phyloP scores from a whole-genome alignment of 371 early-diverging fungal species.

The Massospora cicadina region DNA sequence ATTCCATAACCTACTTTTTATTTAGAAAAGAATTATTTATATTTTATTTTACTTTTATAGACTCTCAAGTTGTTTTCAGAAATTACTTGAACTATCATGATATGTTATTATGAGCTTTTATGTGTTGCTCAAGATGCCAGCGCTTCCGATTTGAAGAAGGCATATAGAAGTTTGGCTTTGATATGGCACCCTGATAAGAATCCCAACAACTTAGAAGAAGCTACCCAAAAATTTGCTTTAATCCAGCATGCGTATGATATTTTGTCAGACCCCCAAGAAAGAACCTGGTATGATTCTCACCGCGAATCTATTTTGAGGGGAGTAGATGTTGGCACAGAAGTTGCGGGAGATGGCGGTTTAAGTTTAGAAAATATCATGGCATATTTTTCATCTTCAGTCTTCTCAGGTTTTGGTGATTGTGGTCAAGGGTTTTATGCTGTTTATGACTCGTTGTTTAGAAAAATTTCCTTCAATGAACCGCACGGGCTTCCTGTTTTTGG shows the following conservation, averaged over 20 bases:
- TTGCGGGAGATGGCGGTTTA: slow-evolving; percentile 17
- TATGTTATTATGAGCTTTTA: slow-evolving; percentile 6
- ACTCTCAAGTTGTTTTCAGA: no score
- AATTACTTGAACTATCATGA: no score
- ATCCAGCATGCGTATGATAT: slow-evolving; percentile 86
- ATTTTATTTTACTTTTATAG: no score
- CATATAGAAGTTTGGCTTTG: slow-evolving; percentile 24
- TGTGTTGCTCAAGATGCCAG: slow-evolving; percentile 15
- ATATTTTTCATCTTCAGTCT: slow-evolving; percentile 18
- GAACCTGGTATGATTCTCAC: slow-evolving; percentile 81
- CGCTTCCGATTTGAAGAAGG: slow-evolving; percentile 23
- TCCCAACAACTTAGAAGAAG: slow-evolving; percentile 56
- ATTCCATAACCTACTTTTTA: no score
- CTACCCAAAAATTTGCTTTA: slow-evolving; percentile 64
- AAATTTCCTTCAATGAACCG: slow-evolving; percentile 30
- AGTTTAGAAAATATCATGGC: slow-evolving; percentile 12
- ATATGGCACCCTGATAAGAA: slow-evolving; percentile 72
- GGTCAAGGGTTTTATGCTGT: slow-evolving; percentile 69
- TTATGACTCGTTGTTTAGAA: slow-evolving; percentile 70
- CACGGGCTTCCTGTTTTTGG: slow-evolving; percentile 21
- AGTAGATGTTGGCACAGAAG: slow-evolving; percentile 21
- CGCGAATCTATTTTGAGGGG: slow-evolving; percentile 64
- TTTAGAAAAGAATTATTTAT: no score
- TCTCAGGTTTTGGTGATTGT: slow-evolving; percentile 32
- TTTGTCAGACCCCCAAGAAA: slow-evolving; percentile 70